These are phyloP conservation scores for Adansonia digitata DNA, from an alignment of 345 rosid genomes.

Conservation along the genomic window DNA sequence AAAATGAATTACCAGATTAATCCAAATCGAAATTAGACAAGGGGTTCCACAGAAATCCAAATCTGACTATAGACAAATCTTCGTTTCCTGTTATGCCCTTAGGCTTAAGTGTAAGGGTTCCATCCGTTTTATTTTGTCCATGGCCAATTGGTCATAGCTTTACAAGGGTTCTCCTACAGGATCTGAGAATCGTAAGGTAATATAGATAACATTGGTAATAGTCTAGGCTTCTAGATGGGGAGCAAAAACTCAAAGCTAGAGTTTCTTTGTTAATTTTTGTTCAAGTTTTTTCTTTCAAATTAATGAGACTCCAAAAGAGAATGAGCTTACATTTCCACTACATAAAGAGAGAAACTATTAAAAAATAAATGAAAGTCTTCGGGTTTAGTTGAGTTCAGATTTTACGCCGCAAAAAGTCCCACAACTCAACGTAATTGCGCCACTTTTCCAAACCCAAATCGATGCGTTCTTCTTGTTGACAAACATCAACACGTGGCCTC, in stretches of 20 bases:
- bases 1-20: no score
- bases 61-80: no score
- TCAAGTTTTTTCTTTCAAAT: no score
- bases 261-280: no score
- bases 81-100: not conserved
- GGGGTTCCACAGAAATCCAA: no score
- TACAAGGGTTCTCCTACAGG: no score
- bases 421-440: not conserved
- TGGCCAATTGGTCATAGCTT: no score
- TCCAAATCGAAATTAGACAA: no score
- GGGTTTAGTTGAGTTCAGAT: slow-evolving; percentile 17
- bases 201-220: no score
- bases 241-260: no score
- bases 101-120: not conserved
- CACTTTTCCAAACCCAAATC: not conserved
- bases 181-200: no score
- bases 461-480: slow-evolving; percentile 3
- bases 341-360: not conserved
- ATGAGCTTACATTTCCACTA: not conserved
- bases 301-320: not conserved
- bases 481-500: slow-evolving; percentile 7
- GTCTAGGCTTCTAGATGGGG: not conserved
- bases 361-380: not conserved
- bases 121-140: not conserved
- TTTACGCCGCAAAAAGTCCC: slow-evolving; percentile 25